Conservation (phyloP, 1,284 basidiomycete genomes). For the Neonothopanus nambi region DNA sequence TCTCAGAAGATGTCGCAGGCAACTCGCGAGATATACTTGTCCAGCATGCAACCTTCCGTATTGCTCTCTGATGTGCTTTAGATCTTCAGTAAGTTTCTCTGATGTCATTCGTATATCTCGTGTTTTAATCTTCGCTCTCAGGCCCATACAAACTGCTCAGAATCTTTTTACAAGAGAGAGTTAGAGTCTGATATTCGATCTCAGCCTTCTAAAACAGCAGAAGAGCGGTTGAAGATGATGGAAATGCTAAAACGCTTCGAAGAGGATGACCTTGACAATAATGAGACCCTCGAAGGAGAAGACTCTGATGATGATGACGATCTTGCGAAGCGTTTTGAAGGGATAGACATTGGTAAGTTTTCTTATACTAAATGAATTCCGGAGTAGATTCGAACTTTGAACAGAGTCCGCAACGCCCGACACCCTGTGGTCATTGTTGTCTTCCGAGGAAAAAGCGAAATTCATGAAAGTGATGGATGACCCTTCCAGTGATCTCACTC, state of each 20-base stretch:
- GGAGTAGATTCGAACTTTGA: neutral
- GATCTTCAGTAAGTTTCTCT: conserved; percentile 54
- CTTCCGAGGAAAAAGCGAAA: conserved; percentile 52
- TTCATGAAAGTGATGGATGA: conserved; percentile 61
- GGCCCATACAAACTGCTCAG: conserved; percentile 72
- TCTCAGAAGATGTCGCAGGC: conserved; percentile 62
- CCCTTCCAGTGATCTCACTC: conserved; percentile 56
- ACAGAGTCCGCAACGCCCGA: conserved; percentile 56
- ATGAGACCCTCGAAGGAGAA: conserved; percentile 28
- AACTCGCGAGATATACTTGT: conserved; percentile 78
- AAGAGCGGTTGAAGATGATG: conserved; percentile 65
- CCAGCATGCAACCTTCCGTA: conserved; percentile 79
- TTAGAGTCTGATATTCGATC: conserved; percentile 60
- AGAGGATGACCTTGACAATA: conserved; percentile 49
- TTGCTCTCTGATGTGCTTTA: conserved; percentile 78
- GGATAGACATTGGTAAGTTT: conserved; percentile 63
- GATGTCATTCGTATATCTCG: neutral
- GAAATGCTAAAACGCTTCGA: conserved; percentile 72
- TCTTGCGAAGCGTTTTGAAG: conserved; percentile 52
- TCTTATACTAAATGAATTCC: neutral
- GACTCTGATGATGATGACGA: conserved; percentile 44
- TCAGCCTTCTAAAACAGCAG: conserved; percentile 49
- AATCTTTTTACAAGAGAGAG: conserved; percentile 73
- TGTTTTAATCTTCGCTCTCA: conserved; percentile 25
- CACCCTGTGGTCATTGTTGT: conserved; percentile 65